These are phyloP conservation scores for Aspergillus chevalieri DNA, from an alignment of 2,329 filamentous ascomycete genomes.

Conservation along the genomic window DNA sequence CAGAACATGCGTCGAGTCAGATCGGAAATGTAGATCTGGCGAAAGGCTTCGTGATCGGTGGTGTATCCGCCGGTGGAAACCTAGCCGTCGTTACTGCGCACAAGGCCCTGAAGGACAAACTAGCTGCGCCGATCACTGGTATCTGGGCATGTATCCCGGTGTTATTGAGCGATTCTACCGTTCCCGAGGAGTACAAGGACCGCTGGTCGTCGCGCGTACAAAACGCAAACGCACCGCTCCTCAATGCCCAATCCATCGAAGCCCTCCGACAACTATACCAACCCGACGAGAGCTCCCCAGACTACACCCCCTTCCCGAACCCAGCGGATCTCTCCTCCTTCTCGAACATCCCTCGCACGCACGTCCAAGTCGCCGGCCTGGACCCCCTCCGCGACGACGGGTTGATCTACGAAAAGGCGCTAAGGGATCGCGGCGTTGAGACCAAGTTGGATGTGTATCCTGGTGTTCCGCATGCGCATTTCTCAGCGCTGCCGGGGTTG, in stretches of 20 bases:
- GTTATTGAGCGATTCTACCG: conserved; percentile 18
- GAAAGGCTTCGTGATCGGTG: conserved; percentile 46
- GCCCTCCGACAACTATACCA: conserved; percentile 27
- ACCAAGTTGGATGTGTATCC: conserved; percentile 42
- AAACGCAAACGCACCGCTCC: conserved; percentile 33
- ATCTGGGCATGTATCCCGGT: conserved; percentile 41
- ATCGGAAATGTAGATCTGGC: conserved; percentile 32
- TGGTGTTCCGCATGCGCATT: conserved; percentile 36
- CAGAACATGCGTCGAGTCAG: conserved; percentile 33
- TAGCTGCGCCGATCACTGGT: conserved; percentile 43
- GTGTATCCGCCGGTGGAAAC: conserved; percentile 43
- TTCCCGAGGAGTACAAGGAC: conserved; percentile 36
- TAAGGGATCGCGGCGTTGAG: conserved; percentile 41
- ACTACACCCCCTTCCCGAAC: conserved; percentile 9
- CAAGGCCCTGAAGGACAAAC: conserved; percentile 35
- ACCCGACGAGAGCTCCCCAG: conserved; percentile 5
- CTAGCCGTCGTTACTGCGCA: conserved; percentile 37
- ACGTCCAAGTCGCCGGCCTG: conserved; percentile 47
- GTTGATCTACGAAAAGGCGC: conserved; percentile 46
- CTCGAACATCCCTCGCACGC: conserved; percentile 21
- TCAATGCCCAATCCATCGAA: conserved; percentile 22
- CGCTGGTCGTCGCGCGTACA: conserved; percentile 38
- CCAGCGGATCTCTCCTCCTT: conserved; percentile 1
- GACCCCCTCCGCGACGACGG: conserved; percentile 50
- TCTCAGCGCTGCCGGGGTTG: conserved; percentile 6